A percentile compares a stretch with the other conserved stretches of the same genome.
phyloP scores from a whole-genome alignment of 208 protist species.

The Trypanosoma conorhini region DNA sequence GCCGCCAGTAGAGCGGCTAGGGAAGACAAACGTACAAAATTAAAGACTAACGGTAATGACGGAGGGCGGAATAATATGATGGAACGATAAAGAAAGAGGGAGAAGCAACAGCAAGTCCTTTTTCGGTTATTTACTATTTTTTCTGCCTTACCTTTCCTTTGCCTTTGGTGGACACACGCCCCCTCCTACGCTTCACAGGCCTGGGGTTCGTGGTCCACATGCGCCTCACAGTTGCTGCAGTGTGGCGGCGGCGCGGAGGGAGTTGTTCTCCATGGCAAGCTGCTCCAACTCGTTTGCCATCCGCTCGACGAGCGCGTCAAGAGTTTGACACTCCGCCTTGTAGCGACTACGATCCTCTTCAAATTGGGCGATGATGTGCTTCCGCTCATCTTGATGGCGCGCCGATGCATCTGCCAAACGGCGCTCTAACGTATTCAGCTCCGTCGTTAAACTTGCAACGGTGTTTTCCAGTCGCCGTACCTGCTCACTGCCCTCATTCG shows the following conservation, averaged over 20 bases:
- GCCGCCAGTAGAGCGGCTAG: not conserved
- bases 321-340: conserved; percentile 53
- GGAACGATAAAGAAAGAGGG: conserved; percentile 2
- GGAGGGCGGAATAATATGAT: conserved; percentile 5
- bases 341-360: conserved; percentile 45
- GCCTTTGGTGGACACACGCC: not conserved
- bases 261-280: conserved; percentile 30
- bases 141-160: not conserved
- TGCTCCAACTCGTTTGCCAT: conserved; percentile 55
- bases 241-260: conserved; percentile 19
- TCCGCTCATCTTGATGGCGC: conserved; percentile 49
- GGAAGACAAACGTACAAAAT: not conserved
- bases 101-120: not conserved
- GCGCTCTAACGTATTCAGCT: conserved; percentile 53
- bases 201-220: not conserved
- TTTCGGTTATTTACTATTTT: too few relatives aligned
- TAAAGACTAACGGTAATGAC: not conserved
- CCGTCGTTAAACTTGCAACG: conserved; percentile 37
- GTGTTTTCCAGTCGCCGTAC: conserved; percentile 38
- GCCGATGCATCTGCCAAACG: conserved; percentile 39
- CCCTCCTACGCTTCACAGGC: not conserved
- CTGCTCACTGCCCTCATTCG: conserved; percentile 20
- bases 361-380: conserved; percentile 43
- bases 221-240: conserved; percentile 15
- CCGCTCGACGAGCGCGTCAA: conserved; percentile 44